These are phyloP conservation scores for Umbelopsis ramanniana DNA, from an alignment of 192 early-diverging fungal species.

Conservation along the genomic window DNA sequence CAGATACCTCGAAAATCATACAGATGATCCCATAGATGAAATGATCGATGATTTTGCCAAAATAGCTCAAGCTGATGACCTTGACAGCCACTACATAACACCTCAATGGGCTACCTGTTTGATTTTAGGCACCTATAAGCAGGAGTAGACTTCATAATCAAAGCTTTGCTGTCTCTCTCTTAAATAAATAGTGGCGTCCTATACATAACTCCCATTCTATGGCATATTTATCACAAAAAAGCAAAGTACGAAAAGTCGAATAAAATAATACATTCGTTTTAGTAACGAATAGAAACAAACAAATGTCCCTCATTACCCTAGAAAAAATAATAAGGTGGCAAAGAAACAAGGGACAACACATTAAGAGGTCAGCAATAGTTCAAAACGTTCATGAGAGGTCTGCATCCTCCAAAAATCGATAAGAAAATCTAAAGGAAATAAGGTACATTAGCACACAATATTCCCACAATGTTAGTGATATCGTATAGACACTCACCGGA, in stretches of 20 bases:
- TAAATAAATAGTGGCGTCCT: too few species aligned
- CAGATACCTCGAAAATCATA: constrained; percentile 48
- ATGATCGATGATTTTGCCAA: constrained; percentile 40
- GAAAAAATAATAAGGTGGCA: neutral
- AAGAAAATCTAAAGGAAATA: constrained; percentile 71
- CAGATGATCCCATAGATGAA: constrained; percentile 44
- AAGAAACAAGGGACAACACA: neutral
- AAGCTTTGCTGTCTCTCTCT: too few species aligned
- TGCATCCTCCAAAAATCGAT: constrained; percentile 85
- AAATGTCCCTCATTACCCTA: neutral
- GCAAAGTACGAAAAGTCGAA: neutral
- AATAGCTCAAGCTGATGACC: neutral
- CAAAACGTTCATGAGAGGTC: constrained; percentile 59
- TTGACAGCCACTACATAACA: neutral
- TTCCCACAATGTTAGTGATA: too few species aligned
- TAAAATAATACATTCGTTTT: constrained; percentile 20
- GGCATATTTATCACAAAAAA: too few species aligned
- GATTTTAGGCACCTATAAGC: neutral
- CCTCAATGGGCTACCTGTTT: neutral
- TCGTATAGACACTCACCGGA: constrained; percentile 55
- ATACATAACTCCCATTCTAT: too few species aligned
- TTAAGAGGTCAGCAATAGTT: neutral
- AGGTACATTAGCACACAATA: neutral
- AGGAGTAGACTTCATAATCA: neutral
- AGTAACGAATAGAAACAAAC: neutral